Evolutionary conservation across 257 asterid genomes (phyloP).

Genomic region (Eustoma russellianum): DNA sequence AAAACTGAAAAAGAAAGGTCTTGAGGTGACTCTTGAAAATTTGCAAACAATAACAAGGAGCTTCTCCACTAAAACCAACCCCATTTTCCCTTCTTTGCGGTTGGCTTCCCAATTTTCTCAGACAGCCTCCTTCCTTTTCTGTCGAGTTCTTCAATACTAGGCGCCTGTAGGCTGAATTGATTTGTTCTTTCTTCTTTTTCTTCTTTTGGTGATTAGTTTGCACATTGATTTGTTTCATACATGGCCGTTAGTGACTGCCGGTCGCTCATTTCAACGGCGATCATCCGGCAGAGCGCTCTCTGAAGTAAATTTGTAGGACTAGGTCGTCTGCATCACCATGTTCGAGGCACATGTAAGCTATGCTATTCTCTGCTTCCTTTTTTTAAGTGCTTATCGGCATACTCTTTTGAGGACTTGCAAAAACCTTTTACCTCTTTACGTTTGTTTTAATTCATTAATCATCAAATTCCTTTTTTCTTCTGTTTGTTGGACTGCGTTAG

Average conservation of each 20-base stretch:
- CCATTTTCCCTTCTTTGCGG: too few species aligned
- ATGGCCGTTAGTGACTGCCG: conserved; percentile 13
- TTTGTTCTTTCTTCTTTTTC: too few species aligned
- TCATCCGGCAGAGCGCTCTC: not conserved
- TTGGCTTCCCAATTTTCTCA: too few species aligned
- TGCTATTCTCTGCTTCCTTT: not conserved
- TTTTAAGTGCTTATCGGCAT: not conserved
- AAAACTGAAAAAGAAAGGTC: too few species aligned
- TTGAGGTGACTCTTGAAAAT: too few species aligned
- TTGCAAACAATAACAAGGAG: too few species aligned
- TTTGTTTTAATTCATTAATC: not conserved
- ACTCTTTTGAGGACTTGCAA: not conserved
- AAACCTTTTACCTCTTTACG: not conserved
- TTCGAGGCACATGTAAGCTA: conserved; percentile 45
- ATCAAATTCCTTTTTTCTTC: not conserved
- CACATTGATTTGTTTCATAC: not conserved
- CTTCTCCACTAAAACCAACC: too few species aligned
- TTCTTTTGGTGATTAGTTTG: too few species aligned
- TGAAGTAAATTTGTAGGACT: conserved; percentile 3
- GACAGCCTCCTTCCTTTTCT: too few species aligned
- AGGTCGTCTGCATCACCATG: conserved; percentile 19
- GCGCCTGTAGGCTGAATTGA: too few species aligned
- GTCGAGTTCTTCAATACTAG: too few species aligned
- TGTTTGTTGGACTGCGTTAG: not conserved
- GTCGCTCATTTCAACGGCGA: conserved; percentile 10